Evolutionary conservation across 164 flowering plant species (phyloP), one percentile per base, ranked within the genome.

Genomic region (Paratinospora sagittata): DNA sequence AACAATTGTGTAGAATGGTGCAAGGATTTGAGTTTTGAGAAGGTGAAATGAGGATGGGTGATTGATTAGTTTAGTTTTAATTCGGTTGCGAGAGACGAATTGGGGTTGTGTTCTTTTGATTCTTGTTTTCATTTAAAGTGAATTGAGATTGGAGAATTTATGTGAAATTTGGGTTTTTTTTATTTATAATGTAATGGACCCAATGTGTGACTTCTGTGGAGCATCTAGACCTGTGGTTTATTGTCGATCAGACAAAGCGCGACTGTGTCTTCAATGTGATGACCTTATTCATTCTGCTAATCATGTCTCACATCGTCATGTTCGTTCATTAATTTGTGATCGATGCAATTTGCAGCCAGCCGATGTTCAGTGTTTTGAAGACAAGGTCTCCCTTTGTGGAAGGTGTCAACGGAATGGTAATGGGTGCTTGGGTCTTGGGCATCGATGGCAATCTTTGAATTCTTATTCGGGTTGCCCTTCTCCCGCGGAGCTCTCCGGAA

Each of bases 261-360:
- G 82, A 27, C 86, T 92, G 66, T 92, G 96, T 75, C 71, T 89
- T 70, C 72, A 74, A 3, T 92, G 98, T 63, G 97, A 90, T 71
- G 63, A 68, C 3, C 63, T 55, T 55, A 80, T 92, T 9, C 98
- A 92, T 72, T 83, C 93, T 13, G 89, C 93, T 1, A 90, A 92
- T 70, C 64, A 79, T 0, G 64, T 92, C 39, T 81, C 94, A 0
- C 73, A 75, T 2, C 75, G 89, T 61, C 97, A 92, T 75, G 33
- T 69, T 0, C 84, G 96, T 0, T 81, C 88, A 0, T 77, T 86
- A 8, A 27, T 90, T 14, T 90, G 96, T 16, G 87, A 85, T 47
- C 81, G 79, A 52, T 91, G 94, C 75, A 65, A 77, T 55, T 81
- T 80, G 0, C 85, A 81, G 69, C 85, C 91, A 8, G 89, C 89